phyloP scores from a whole-genome alignment of 192 early-diverging fungal genomes.

The Dissophora ornata region DNA sequence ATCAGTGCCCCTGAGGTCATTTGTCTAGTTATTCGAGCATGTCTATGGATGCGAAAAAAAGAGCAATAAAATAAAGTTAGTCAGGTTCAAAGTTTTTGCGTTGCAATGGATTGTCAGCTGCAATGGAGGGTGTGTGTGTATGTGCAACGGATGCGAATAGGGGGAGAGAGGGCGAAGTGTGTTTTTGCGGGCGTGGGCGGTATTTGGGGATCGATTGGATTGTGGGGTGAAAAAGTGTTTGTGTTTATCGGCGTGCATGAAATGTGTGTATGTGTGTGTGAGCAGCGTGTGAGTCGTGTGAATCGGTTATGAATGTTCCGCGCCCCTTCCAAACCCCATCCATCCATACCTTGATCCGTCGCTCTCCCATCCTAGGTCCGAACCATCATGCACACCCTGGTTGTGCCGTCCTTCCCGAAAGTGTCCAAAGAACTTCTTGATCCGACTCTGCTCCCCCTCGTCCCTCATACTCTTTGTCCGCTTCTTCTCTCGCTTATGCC shows the following conservation, averaged over 20 bases:
- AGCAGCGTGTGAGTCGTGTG: not conserved
- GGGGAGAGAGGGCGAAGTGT: not conserved
- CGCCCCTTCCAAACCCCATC: too few relatives aligned
- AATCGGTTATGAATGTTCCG: not conserved
- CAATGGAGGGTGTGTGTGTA: too few relatives aligned
- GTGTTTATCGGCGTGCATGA: too few relatives aligned
- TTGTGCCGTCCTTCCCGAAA: slow-evolving; percentile 3
- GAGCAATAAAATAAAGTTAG: not conserved
- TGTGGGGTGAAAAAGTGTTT: too few relatives aligned
- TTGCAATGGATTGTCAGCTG: too few relatives aligned
- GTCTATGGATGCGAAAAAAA: not conserved
- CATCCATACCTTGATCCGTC: slow-evolving; percentile 36
- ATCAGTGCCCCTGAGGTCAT: slow-evolving; percentile 36
- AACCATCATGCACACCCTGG: slow-evolving; percentile 12
- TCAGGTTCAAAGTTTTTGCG: not conserved
- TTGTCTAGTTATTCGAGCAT: slow-evolving; percentile 11
- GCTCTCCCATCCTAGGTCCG: slow-evolving; percentile 35
- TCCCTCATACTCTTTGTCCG: slow-evolving; percentile 41
- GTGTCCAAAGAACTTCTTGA: slow-evolving; percentile 26
- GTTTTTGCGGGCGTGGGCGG: too few relatives aligned
- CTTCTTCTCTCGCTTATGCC: slow-evolving; percentile 9
- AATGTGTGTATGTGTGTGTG: not conserved
- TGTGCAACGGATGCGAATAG: not conserved
- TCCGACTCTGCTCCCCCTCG: slow-evolving; percentile 25
- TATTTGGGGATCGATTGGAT: too few relatives aligned